Evolutionary conservation across 2,329 filamentous ascomycete genomes (phyloP).

Genomic region (Phialocephala subalpina): DNA sequence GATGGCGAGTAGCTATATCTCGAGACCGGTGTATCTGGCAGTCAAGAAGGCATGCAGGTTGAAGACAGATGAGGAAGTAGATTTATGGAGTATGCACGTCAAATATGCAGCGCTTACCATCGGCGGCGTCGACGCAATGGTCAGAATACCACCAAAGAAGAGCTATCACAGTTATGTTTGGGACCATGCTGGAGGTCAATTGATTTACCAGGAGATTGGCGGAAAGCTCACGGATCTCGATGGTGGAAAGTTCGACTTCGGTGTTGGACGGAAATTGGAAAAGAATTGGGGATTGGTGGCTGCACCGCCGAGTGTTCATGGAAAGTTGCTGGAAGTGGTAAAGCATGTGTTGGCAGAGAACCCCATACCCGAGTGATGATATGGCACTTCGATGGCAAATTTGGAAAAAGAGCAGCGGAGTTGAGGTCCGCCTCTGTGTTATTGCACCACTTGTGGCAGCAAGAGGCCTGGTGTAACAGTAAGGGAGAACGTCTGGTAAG

Average conservation of each 20-base stretch:
- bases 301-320: slow-evolving; percentile 48
- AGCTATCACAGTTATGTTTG: slow-evolving; percentile 47
- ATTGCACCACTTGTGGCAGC: background rate
- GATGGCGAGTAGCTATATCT: slow-evolving; percentile 44
- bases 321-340: slow-evolving; percentile 24
- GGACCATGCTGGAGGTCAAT: slow-evolving; percentile 62
- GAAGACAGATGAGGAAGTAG: slow-evolving; percentile 43
- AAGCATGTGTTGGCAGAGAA: background rate
- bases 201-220: slow-evolving; percentile 59
- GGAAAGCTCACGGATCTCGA: slow-evolving; percentile 58
- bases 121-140: slow-evolving; percentile 55
- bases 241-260: slow-evolving; percentile 57
- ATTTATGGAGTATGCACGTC: slow-evolving; percentile 59
- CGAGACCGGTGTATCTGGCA: slow-evolving; percentile 35
- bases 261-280: slow-evolving; percentile 48
- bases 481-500: background rate
- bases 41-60: slow-evolving; percentile 48
- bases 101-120: slow-evolving; percentile 60
- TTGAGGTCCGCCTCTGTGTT: background rate
- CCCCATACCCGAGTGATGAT: background rate
- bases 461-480: background rate
- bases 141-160: slow-evolving; percentile 54
- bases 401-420: background rate
- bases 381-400: background rate
- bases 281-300: slow-evolving; percentile 50